These are phyloP conservation scores for Magnaporthiopsis incrustans DNA, from an alignment of 2,329 filamentous ascomycete species.

Conservation along the genomic window DNA sequence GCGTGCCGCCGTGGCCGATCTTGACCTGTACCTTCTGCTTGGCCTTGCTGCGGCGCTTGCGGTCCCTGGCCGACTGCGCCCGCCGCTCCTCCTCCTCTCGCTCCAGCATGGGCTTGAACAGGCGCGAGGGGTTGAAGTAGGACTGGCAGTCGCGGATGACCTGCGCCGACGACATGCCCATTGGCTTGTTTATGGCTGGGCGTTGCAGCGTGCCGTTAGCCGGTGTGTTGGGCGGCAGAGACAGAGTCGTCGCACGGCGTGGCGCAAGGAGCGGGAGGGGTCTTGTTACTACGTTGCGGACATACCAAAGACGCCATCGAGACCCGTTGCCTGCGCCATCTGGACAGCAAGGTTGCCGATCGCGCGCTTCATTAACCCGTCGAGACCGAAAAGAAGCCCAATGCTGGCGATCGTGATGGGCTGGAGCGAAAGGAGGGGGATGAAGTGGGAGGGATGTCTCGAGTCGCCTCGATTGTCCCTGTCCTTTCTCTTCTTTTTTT, in stretches of 20 bases:
- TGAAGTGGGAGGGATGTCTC: neutral
- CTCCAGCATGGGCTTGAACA: constrained; percentile 73
- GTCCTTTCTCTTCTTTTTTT: neutral
- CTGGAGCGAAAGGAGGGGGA: neutral
- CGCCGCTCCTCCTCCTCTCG: constrained; percentile 46
- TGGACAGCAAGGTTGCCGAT: neutral
- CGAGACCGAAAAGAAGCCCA: neutral
- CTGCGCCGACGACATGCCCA: constrained; percentile 79
- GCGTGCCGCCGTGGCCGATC: constrained; percentile 90
- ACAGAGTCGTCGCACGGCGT: constrained; percentile 17
- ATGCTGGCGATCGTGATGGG: no score
- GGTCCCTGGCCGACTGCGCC: constrained; percentile 47
- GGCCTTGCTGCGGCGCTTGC: constrained; percentile 49
- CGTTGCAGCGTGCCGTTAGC: neutral
- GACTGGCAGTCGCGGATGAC: constrained; percentile 81
- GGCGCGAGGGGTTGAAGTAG: constrained; percentile 70
- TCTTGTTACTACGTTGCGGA: constrained; percentile 7
- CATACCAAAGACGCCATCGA: constrained; percentile 53
- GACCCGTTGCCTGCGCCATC: constrained; percentile 11
- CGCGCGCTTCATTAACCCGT: neutral
- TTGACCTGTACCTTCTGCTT: constrained; percentile 67
- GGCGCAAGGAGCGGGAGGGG: constrained; percentile 48
- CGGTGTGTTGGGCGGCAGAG: constrained; percentile 8
- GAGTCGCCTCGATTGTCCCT: neutral
- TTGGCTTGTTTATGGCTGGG: constrained; percentile 85